Base-by-base conservation (phyloP, 1,284 basidiomycete species). In the Papiliotrema flavescens region DNA sequence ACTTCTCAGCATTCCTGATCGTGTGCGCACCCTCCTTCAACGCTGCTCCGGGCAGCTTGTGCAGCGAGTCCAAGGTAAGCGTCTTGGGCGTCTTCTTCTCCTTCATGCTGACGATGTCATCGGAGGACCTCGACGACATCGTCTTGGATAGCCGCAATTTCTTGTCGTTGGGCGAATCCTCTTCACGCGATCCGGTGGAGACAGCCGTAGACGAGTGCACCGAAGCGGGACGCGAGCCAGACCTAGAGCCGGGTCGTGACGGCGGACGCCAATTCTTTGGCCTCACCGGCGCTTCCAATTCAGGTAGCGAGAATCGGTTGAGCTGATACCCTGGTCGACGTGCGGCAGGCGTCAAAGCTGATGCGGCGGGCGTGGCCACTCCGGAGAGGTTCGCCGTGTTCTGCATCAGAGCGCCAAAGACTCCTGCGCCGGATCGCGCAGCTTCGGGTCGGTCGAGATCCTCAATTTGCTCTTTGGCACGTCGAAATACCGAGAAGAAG, bases 371-470 rank as follows among this genome's bases (percentile, higher is more conserved):
- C 0, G 85, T 81, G 3, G 84, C 85, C 0, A 79, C 78, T 23
- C 84, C 85, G 13, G 77, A 77, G 32, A 85, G 74, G 59, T 85
- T 86, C 2, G 84, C 85, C 0, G 88, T 85, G 57, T 83, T 84
- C 23, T 86, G 83, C 40, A 90, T 84, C 44, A 90, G 80, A 7
- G 85, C 82, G 13, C 86, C 88, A 63, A 89, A 83, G 0, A 87
- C 86, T 4, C 88, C 87, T 0, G 80, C 87, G 7, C 79, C 81
- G 54, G 78, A 83, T 45, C 80, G 75, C 9, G 83, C 79, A 2
- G 79, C 78, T 37, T 81, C 76, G 3, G 83, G 85, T n/a, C 80
- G 64, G 58, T 79, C 73, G 22, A 59, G 24, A 36, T 65, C 63
- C 49, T 60, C 59, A 13, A 62, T 22, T 32, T 66, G 58, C 4